Evolutionary conservation across 2,329 filamentous ascomycete genomes (phyloP).

Genomic region (Colletotrichum eremochloae): DNA sequence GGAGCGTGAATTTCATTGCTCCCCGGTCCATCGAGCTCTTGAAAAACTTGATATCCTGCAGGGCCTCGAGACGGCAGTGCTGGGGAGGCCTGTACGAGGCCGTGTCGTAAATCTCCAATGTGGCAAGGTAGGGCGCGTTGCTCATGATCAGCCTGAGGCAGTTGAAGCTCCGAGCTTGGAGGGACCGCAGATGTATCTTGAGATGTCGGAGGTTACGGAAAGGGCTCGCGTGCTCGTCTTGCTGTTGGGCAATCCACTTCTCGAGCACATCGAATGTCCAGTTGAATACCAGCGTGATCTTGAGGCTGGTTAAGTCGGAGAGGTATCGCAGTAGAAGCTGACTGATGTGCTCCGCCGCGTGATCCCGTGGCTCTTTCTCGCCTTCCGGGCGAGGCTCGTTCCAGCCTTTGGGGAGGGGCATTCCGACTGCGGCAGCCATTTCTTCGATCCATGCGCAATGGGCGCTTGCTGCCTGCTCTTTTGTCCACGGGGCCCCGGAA

Average conservation of each 20-base stretch:
- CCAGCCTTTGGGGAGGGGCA: constrained; percentile 1
- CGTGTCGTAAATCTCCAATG: constrained; percentile 6
- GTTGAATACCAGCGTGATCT: neutral
- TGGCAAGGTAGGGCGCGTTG: neutral
- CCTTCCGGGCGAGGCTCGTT: neutral
- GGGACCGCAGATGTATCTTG: neutral
- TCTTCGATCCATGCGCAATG: neutral
- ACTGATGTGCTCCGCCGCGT: neutral
- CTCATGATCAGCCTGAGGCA: neutral
- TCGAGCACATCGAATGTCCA: neutral
- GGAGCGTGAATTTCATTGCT: constrained; percentile 3
- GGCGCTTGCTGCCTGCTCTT: neutral
- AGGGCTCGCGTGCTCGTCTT: neutral
- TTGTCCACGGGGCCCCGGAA: neutral
- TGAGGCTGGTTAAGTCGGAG: neutral
- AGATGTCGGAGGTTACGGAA: neutral
- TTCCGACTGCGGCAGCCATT: neutral
- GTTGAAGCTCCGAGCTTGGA: neutral
- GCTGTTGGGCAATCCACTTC: neutral
- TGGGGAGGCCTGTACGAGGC: neutral
- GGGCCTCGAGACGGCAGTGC: neutral
- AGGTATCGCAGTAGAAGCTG: constrained; percentile 5
- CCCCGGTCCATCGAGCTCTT: constrained; percentile 2
- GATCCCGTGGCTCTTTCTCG: neutral
- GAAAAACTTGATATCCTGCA: neutral